Base-by-base conservation (phyloP, 768 basidiomycete species). In the Phlebiopsis gigantea region DNA sequence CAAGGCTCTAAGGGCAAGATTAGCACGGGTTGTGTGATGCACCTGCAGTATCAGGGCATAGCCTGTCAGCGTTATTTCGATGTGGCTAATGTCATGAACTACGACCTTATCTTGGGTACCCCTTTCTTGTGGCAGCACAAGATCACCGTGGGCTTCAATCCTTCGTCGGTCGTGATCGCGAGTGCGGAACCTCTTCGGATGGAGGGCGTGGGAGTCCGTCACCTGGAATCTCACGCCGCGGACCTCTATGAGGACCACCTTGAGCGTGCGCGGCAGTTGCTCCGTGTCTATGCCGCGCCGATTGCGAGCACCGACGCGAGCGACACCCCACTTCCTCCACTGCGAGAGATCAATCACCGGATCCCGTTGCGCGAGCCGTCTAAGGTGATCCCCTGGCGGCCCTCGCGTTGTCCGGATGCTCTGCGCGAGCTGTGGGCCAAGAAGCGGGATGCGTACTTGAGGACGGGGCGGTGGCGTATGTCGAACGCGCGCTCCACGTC, bases 1-100 rank as follows among this genome's bases (percentile, higher is more conserved):
- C 70, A 74, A 29, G 79, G 77, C 0, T 79, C 77, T 0, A 47
- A 69, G 0, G 68, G 74, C 0, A 71, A 72, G 49, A 64, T 79
- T 0, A 77, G 31, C 31, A 34, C 31, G 14, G 31, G 31, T 6
- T 34, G 31, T 34, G 31, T 7, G 14, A 6, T 2, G 34, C 61
- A 6, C 6, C 15, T 46, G 3, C 47, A 28, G 8, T 79, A 77
- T 59, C 72, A 77, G 56, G 22, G 44, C 0, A 72, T 79, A 0
- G 59, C 66, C 7, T 67, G 69, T 12, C 55, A 0, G 1, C 54
- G 60, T 5, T 52, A 56, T 9, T 68, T 70, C 19, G 68, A 72
- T 47, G 52, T 72, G 0, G 58, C 63, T 0, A 71, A 71, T 49
- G 14, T 72, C 1, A 57, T 64, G 1, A 55, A 57, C 22, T 69